Base-by-base conservation (phyloP, 2,329 filamentous ascomycete genomes). In the Aspergillus sp. region DNA sequence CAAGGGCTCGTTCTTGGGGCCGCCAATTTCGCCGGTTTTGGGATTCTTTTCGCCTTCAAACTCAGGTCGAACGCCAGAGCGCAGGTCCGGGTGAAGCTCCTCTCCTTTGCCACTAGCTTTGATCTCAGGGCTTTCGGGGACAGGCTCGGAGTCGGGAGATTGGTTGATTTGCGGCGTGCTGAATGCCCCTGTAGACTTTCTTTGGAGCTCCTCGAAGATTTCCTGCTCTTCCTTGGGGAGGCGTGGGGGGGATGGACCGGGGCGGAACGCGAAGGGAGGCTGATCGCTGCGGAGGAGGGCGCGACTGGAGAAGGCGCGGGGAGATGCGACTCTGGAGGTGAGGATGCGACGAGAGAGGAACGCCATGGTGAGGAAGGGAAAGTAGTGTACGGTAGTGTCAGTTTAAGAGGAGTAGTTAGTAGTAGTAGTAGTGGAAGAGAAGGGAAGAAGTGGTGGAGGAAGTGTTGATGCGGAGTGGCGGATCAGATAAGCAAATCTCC, bases 1-100 rank as follows among this genome's bases (percentile, higher is more conserved):
- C 68, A 97, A 68, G 47, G 94, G 94, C 74, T 99, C 93, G 68
- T 96, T 97, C 85, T 97, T 99, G 5, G 94, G 94, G 1, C 94
- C 94, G 5, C 94, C 94, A 10, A 97, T 85, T 79, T 99, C 94
- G 20, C 94, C 94, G 1, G 94, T 99, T 78, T 87, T 88, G 2
- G 94, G 94, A 71, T 99, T 97, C 50, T 79, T 81, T 49, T 97
- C 92, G 53, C 94, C 94, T 61, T 93, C 86, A 64, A 99, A 99
- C 76, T 97, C 93, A 1, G 94, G 92, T 64, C 86, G 83, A 41
- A 91, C 88, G 32, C 93, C 93, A 58, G 85, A 78, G 58, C 87
- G 80, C 52, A 93, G 76, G 69, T 91, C 85, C 0, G 86, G 86
- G 67, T 89, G 87, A 17, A 88, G 70, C 55, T 87, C 82, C 52